A percentile compares a stretch with the other conserved stretches of the same genome.
These are phyloP conservation scores for Luffa acutangula DNA, from an alignment of 306 rosid species.

Conservation along the genomic window DNA sequence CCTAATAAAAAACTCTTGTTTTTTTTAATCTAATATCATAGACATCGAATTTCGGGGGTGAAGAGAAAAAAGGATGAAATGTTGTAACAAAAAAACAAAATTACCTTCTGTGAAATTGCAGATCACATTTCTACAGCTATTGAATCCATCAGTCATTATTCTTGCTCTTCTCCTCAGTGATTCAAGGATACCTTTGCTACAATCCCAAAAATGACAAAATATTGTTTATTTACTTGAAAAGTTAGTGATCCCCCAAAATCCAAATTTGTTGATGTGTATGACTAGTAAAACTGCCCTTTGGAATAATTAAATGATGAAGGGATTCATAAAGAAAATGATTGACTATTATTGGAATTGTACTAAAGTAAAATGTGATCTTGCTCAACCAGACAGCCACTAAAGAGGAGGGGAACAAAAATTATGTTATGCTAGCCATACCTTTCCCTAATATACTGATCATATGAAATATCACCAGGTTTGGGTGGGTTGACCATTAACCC, in stretches of 20 bases:
- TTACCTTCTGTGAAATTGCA: conserved; percentile 98
- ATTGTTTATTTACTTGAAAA: conserved; percentile 10
- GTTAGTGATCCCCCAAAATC: neutral
- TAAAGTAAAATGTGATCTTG: neutral
- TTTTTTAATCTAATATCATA: neutral
- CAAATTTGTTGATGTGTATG: neutral
- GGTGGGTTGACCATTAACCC: conserved; percentile 92
- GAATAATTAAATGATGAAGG: neutral
- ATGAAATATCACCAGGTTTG: conserved; percentile 93
- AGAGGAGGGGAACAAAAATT: neutral
- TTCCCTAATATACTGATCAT: conserved; percentile 69
- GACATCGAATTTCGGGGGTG: neutral
- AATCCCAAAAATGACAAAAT: conserved; percentile 13
- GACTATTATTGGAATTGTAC: neutral
- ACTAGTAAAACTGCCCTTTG: neutral
- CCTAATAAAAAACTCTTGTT: conserved; percentile 37
- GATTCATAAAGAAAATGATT: neutral
- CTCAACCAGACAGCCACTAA: neutral
- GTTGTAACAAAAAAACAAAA: neutral
- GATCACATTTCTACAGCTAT: conserved; percentile 93
- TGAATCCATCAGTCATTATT: conserved; percentile 96
- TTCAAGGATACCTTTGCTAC: conserved; percentile 83
- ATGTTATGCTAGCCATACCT: conserved; percentile 36
- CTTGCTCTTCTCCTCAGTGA: conserved; percentile 92
- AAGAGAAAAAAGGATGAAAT: neutral